A percentile compares a stretch with the other conserved stretches of the same genome.
Evolutionary conservation across 2,329 filamentous ascomycete species (phyloP).

Genomic region (Exophiala sideris): DNA sequence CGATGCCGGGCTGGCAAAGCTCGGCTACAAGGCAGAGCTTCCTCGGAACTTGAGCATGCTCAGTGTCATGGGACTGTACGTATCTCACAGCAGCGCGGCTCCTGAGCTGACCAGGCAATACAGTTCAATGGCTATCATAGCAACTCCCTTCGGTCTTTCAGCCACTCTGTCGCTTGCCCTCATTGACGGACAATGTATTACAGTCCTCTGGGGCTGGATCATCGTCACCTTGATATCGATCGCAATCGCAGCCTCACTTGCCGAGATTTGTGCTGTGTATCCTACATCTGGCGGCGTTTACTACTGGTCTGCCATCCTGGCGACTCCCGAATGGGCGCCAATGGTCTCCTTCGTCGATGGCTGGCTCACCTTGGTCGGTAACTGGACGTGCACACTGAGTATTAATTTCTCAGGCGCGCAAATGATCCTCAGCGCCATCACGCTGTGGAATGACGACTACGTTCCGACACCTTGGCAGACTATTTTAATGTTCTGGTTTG

Average conservation of each 20-base stretch:
- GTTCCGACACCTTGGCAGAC: conserved; percentile 67
- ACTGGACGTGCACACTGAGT: conserved; percentile 64
- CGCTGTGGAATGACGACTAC: conserved; percentile 67
- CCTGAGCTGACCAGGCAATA: conserved; percentile 10
- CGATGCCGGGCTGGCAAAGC: conserved; percentile 59
- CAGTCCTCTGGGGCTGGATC: conserved; percentile 68
- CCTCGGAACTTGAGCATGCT: conserved; percentile 68
- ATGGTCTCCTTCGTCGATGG: conserved; percentile 67
- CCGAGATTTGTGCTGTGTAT: conserved; percentile 67
- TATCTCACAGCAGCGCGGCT: conserved; percentile 4
- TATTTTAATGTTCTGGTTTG: conserved; percentile 67
- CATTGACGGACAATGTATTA: conserved; percentile 66
- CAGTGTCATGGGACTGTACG: conserved; percentile 61
- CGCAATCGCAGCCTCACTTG: conserved; percentile 62
- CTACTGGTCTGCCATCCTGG: conserved; percentile 68
- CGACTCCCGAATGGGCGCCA: conserved; percentile 62
- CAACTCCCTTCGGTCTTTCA: conserved; percentile 64
- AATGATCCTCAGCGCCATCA: conserved; percentile 64
- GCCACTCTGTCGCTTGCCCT: conserved; percentile 68
- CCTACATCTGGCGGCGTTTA: conserved; percentile 68
- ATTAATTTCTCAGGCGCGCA: conserved; percentile 73
- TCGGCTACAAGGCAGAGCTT: conserved; percentile 67
- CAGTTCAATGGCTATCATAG: conserved; percentile 71
- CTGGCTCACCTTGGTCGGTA: conserved; percentile 69
- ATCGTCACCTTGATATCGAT: conserved; percentile 62